These are phyloP conservation scores for Ogataea haglerorum DNA, from an alignment of 805 yeast genomes.

Conservation along the genomic window DNA sequence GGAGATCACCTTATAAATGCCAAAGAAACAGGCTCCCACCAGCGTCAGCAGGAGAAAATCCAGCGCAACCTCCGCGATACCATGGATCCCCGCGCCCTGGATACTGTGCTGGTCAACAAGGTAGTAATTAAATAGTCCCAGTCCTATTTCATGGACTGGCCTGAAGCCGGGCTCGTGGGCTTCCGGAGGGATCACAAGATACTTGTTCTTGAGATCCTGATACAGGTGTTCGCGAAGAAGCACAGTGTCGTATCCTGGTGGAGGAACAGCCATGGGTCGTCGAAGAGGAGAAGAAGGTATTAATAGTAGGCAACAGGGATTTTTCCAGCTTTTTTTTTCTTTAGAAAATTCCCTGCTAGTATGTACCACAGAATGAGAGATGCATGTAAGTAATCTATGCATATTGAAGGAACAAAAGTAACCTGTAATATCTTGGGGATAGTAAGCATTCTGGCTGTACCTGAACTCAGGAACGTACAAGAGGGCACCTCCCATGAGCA, in stretches of 20 bases:
- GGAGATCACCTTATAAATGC: constrained; percentile 1
- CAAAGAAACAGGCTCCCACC: constrained; percentile 1
- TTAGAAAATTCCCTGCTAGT: neutral
- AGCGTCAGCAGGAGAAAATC: constrained; percentile 4
- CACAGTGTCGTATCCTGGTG: constrained; percentile 31
- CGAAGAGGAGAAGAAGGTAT: neutral
- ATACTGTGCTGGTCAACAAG: constrained; percentile 17
- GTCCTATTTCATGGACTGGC: constrained; percentile 30
- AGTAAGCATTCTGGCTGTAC: neutral
- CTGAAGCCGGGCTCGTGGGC: constrained; percentile 24
- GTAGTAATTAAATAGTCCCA: constrained; percentile 30
- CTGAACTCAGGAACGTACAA: neutral
- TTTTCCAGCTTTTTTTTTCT: neutral
- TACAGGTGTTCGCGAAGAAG: constrained; percentile 34
- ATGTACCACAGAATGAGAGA: neutral
- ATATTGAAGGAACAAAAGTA: neutral
- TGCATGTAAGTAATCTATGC: constrained; percentile 3
- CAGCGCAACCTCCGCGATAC: neutral
- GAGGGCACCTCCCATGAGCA: too few relatives aligned
- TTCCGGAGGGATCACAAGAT: constrained; percentile 29
- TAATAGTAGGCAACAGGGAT: neutral
- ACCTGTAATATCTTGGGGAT: neutral
- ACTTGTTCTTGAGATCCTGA: constrained; percentile 24
- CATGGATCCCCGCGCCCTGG: constrained; percentile 3
- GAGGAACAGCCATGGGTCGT: constrained; percentile 31